Evolutionary conservation across 208 protist genomes (phyloP), one percentile per base, ranked within the genome.

Genomic region (Crithidia expoeki): DNA sequence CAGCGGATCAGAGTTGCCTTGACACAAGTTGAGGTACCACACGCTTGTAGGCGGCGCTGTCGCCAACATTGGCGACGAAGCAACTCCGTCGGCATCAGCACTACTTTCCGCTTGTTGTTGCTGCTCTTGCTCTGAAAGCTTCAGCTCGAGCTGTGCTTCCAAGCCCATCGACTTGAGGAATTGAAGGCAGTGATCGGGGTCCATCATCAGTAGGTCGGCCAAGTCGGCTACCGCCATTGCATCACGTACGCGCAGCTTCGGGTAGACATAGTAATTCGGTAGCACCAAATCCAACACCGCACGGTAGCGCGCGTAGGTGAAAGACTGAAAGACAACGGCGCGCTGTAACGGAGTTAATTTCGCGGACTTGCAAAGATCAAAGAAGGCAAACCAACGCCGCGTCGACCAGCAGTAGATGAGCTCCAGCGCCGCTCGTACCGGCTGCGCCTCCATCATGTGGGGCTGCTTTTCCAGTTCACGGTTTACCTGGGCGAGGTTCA

Each of bases 221-320:
- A 94, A 62, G 34, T 80, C 75, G 2, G 61, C 30, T 38, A 94
- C 68, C n/a, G 63, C 52, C 12, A 87, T 56, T 36, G 63, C 67
- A 19, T 81, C 76, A 0, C 88, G 85, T 42, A 89, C 62, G 16
- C 90, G 88, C 40, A 80, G 67, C 53, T 82, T 84, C 7, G 77
- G 55, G 50, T 88, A 95, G 4, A 93, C 80, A 50, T 79, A 80
- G 40, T 68, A 75, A 73, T 92, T 90, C 6, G 90, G 86, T 55
- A 86, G 53, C 64, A 95, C 85, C 12, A 96, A 77, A 33, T 94
- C 88, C 30, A 94, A 38, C 38, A 96, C 85, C 1, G 86, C 88
- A 17, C 91, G 86, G 71, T 88, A 90, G n/a, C 91, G 83, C 2
- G 74, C 76, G 67, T 96, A 96, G 34, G 88, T 87, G 75, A 96